Percentiles rank a stretch among this genome's conserved stretches.
These are phyloP conservation scores for Phylloporus rhodoxanthus DNA, from an alignment of 768 basidiomycete species.

Conservation along the genomic window DNA sequence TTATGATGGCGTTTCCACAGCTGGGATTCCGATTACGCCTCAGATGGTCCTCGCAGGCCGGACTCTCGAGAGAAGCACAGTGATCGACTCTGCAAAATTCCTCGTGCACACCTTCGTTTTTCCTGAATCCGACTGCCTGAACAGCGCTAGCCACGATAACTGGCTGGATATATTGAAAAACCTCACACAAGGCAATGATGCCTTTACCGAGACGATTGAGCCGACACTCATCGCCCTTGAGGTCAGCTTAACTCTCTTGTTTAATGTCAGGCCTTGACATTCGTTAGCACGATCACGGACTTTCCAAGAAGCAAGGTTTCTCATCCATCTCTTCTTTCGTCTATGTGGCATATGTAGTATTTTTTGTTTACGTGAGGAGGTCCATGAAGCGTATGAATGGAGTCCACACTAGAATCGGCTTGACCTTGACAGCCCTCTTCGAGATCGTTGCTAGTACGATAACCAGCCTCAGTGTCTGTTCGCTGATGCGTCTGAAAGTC, in stretches of 20 bases:
- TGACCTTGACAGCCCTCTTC: conserved; percentile 89
- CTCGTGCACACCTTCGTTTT: conserved; percentile 82
- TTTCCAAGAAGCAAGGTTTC: conserved; percentile 41
- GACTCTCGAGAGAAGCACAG: conserved; percentile 43
- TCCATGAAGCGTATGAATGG: conserved; percentile 72
- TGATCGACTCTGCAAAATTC: conserved; percentile 62
- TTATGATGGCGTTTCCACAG: conserved; percentile 47
- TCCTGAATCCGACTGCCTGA: conserved; percentile 64
- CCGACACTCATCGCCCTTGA: conserved; percentile 43
- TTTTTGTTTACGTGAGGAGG: conserved; percentile 69
- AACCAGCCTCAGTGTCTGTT: conserved; percentile 89
- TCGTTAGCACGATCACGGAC: conserved; percentile 48
- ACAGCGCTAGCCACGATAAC: conserved; percentile 50
- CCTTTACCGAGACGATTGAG: conserved; percentile 37
- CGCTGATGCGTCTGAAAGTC: conserved; percentile 80
- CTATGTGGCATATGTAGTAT: conserved; percentile 70
- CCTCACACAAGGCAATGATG: conserved; percentile 33
- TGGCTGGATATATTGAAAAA: conserved; percentile 57
- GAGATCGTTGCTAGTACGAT: conserved; percentile 91
- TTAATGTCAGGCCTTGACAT: conserved; percentile 8
- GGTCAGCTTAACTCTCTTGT: conserved; percentile 28
- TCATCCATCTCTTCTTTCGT: conserved; percentile 65
- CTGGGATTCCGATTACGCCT: conserved; percentile 55
- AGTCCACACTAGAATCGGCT: conserved; percentile 85
- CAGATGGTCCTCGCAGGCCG: conserved; percentile 76